Evolutionary conservation across 108 stramenopile genomes (phyloP).

Genomic region (Aureococcus anophagefferens): DNA sequence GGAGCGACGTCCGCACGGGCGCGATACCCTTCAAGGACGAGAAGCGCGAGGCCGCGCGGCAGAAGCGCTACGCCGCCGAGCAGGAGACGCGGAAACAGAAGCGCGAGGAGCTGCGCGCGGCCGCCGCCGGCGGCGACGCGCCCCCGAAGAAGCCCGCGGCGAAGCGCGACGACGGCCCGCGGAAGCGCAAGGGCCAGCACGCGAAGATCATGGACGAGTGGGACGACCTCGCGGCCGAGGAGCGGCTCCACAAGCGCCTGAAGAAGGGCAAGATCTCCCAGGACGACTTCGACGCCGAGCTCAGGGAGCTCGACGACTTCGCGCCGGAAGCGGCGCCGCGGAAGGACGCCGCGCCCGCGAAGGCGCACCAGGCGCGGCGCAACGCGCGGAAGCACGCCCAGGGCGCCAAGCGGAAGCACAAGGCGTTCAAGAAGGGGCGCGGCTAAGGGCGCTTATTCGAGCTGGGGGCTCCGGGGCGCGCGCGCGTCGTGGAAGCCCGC

Average conservation of each 20-base stretch:
- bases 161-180: conserved; percentile 44
- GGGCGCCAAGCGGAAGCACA: too few species aligned
- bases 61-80: conserved; percentile 57
- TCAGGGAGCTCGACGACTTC: too few species aligned
- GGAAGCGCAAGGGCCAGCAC: conserved; percentile 72
- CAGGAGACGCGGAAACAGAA: conserved; percentile 74
- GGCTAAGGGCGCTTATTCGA: too few species aligned
- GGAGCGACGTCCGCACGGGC: conserved; percentile 21
- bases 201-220: conserved; percentile 85
- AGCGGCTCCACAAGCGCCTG: conserved; percentile 77
- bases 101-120: conserved; percentile 67
- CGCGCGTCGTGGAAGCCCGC: too few species aligned
- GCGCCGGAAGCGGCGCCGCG: too few species aligned
- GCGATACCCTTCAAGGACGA: not conserved
- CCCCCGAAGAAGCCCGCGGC: not conserved
- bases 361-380: too few species aligned
- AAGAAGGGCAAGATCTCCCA: conserved; percentile 67
- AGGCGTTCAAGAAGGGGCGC: too few species aligned
- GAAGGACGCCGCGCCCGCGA: too few species aligned
- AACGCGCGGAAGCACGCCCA: too few species aligned
- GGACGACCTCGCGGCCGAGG: conserved; percentile 96
- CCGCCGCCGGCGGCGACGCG: conserved; percentile 1
- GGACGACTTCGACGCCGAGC: conserved; percentile 51
- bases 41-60: conserved; percentile 3
- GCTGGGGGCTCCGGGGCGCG: too few species aligned